Percentiles rank a stretch among this genome's conserved stretches.
These are phyloP conservation scores for Chytridiales sp. DNA, from an alignment of 371 early-diverging fungal species.

Conservation along the genomic window DNA sequence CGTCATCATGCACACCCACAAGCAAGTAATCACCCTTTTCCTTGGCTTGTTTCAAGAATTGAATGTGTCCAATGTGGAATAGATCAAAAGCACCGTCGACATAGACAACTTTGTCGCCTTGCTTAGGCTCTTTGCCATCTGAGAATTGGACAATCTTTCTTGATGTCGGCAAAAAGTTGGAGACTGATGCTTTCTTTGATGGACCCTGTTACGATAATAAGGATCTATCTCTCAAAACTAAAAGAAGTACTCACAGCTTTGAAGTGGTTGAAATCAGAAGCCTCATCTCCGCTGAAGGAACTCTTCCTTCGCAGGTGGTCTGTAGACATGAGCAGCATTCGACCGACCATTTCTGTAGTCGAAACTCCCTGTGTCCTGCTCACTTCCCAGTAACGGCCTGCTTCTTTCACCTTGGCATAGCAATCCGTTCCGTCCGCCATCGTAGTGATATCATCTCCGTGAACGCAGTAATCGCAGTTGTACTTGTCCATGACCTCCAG, in stretches of 20 bases:
- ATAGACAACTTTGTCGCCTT: conserved; percentile 72
- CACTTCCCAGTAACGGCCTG: conserved; percentile 91
- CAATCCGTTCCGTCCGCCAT: conserved; percentile 94
- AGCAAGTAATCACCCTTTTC: conserved; percentile 84
- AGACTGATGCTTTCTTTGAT: conserved; percentile 55
- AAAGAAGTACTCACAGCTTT: neutral
- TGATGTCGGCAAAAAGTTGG: conserved; percentile 85
- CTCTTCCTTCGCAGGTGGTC: conserved; percentile 58
- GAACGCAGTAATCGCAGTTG: conserved; percentile 89
- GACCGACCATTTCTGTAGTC: conserved; percentile 93
- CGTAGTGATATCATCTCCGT: conserved; percentile 95
- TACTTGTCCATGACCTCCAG: conserved; percentile 79
- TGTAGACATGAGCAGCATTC: conserved; percentile 91
- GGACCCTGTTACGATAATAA: neutral
- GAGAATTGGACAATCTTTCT: conserved; percentile 86
- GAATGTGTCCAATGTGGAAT: conserved; percentile 95
- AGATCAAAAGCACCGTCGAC: conserved; percentile 96
- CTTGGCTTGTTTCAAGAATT: conserved; percentile 86
- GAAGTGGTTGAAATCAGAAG: neutral
- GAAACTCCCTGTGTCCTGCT: conserved; percentile 92
- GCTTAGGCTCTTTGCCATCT: conserved; percentile 71
- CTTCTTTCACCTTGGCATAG: conserved; percentile 91
- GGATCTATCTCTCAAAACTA: conserved; percentile 2
- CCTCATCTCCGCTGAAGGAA: neutral
- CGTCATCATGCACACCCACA: conserved; percentile 93